These are phyloP conservation scores for Hyphodiscus sp. DNA, from an alignment of 2,329 filamentous ascomycete genomes.

Conservation along the genomic window DNA sequence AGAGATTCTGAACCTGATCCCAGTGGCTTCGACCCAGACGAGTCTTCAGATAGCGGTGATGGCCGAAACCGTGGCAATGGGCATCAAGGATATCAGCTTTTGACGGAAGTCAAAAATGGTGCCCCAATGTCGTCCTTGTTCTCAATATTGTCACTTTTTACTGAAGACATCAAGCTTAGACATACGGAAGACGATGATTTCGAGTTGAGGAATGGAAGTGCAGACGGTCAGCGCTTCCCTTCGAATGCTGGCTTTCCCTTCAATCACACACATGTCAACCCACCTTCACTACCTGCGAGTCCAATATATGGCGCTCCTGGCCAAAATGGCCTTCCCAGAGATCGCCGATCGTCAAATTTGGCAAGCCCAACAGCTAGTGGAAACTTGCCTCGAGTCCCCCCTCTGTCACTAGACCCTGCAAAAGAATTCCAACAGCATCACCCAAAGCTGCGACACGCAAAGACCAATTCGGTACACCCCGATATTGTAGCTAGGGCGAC, in stretches of 20 bases:
- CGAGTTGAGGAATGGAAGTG: conserved; percentile 32
- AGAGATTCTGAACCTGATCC: conserved; percentile 35
- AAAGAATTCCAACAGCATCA: conserved; percentile 21
- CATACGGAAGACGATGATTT: conserved; percentile 52
- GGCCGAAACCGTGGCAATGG: conserved; percentile 52
- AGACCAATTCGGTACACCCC: conserved; percentile 77
- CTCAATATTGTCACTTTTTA: conserved; percentile 94
- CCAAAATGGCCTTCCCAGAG: conserved; percentile 37
- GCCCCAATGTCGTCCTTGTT: conserved; percentile 98
- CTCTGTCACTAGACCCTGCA: conserved; percentile 59
- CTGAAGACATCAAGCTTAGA: conserved; percentile 81
- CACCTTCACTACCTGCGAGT: conserved; percentile 29
- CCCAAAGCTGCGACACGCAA: conserved; percentile 36
- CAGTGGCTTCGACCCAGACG: conserved; percentile 34
- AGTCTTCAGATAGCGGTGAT: conserved; percentile 61
- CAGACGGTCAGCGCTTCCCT: conserved; percentile 23
- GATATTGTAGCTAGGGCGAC: conserved; percentile 96
- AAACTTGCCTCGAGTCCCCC: conserved; percentile 59
- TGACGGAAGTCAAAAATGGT: conserved; percentile 96
- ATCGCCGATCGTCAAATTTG: conserved; percentile 24
- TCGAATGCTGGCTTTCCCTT: conserved; percentile 22
- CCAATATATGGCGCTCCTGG: conserved; percentile 26
- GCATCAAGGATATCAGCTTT: conserved; percentile 83
- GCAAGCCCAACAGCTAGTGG: conserved; percentile 30
- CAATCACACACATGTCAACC: conserved; percentile 24